Evolutionary conservation across 768 basidiomycete genomes (phyloP).

Genomic region (Gyrodon lividus): DNA sequence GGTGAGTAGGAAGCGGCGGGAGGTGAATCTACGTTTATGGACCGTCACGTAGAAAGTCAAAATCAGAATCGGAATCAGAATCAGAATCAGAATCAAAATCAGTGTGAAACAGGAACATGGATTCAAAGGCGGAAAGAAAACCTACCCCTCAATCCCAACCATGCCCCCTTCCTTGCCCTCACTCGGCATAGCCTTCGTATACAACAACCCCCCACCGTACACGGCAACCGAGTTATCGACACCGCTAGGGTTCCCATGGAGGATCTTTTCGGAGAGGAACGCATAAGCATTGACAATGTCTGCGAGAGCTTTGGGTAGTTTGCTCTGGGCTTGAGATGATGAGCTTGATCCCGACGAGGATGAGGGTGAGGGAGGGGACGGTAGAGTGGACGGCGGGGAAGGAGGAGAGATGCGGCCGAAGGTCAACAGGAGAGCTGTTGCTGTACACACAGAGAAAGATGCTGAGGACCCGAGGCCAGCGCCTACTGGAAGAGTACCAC

Average conservation of each 20-base stretch:
- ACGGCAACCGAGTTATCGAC: conserved; percentile 95
- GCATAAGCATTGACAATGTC: conserved; percentile 91
- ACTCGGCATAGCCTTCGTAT: conserved; percentile 63
- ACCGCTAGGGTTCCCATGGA: conserved; percentile 96
- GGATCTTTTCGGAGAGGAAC: conserved; percentile 91
- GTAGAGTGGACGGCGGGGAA: conserved; percentile 23
- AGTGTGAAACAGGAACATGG: neutral
- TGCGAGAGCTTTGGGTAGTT: conserved; percentile 60
- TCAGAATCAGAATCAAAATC: conserved; percentile 12
- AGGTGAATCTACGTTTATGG: conserved; percentile 68
- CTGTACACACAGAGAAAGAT: conserved; percentile 86
- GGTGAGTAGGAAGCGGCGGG: conserved; percentile 84
- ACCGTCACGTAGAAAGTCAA: conserved; percentile 1
- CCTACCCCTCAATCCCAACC: conserved; percentile 83
- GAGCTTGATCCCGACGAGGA: conserved; percentile 3
- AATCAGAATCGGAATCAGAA: conserved; percentile 14
- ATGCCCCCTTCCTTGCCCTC: conserved; percentile 75
- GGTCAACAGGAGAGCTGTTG: conserved; percentile 75
- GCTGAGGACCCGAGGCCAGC: conserved; percentile 98
- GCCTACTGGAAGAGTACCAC: conserved; percentile 88
- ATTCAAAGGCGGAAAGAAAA: conserved; percentile 7
- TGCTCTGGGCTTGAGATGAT: conserved; percentile 38
- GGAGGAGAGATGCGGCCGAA: conserved; percentile 65
- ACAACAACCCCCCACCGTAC: conserved; percentile 89
- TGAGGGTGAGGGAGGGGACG: neutral